Evolutionary conservation across 1,284 basidiomycete genomes (phyloP), one percentile per base, ranked within the genome.

Genomic region (Sporisorium scitamineum): DNA sequence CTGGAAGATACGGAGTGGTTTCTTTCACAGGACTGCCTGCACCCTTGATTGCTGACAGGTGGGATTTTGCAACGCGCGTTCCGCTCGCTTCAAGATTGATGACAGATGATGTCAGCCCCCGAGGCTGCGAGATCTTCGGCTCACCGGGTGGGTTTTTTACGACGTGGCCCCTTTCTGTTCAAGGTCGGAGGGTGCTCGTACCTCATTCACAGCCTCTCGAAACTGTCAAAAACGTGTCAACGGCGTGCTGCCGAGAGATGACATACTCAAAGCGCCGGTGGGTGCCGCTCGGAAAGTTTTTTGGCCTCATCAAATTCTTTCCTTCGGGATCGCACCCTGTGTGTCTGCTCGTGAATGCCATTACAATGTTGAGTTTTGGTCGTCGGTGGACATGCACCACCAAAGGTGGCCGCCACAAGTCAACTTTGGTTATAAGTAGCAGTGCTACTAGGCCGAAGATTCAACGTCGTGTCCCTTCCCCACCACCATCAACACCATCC

Each of bases 201-300:
- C 16, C 37, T 39, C 37, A 11, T 39, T 18, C n/a, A n/a, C 37
- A 39, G 3, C 37, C 37, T 9, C 5, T 16, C 37, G 37, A 39
- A n/a, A 39, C 14, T 39, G 37, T 39, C 37, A 39, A 16, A 39
- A 39, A n/a, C 16, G 16, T 39, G 37, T 39, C 37, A 39, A 39
- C 5, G 16, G 16, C 18, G 2, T 11, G 37, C 31, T 26, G 45
- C 16, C 45, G 16, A 26, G 16, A 48, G 11, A n/a, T n/a, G n/a
- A n/a, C n/a, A n/a, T n/a, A n/a, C n/a, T n/a, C n/a, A 11, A 29
- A 18, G 14, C 3, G 22, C 26, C 16, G 24, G 5, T 18, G 47
- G 47, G 26, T 50, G 27, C 47, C 47, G 47, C 47, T 50, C 47
- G 18, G n/a, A 50, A 50, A 50, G 29, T 31, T 50, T 50, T 50